These are phyloP conservation scores for Lasiodiplodia citricola DNA, from an alignment of 2,329 filamentous ascomycete genomes.

Conservation along the genomic window DNA sequence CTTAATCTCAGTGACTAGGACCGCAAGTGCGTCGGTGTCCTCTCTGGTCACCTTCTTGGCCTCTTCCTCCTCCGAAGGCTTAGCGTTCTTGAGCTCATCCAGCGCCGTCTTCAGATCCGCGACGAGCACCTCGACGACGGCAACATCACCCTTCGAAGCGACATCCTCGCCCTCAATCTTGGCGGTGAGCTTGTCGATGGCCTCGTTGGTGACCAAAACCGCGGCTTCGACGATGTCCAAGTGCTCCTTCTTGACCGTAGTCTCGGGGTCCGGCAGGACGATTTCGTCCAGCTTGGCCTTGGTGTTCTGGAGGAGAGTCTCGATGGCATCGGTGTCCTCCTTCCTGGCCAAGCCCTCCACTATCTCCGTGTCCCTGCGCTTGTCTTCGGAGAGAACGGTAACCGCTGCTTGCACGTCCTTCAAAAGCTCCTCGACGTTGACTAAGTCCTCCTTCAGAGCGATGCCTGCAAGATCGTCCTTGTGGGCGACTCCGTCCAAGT, in stretches of 20 bases:
- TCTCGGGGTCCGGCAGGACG: constrained; percentile 67
- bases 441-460: constrained; percentile 56
- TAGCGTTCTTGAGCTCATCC: constrained; percentile 65
- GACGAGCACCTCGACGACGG: constrained; percentile 75
- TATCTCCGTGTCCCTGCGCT: constrained; percentile 29
- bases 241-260: constrained; percentile 67
- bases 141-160: constrained; percentile 79
- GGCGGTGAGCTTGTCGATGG: constrained; percentile 68
- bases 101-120: constrained; percentile 76
- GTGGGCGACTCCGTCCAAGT: constrained; percentile 53
- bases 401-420: constrained; percentile 66
- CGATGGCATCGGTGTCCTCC: constrained; percentile 88
- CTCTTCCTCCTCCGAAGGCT: constrained; percentile 56
- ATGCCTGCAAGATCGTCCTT: constrained; percentile 42
- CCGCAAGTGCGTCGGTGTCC: constrained; percentile 79
- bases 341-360: constrained; percentile 67
- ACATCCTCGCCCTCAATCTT: constrained; percentile 68
- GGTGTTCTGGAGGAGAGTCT: constrained; percentile 86
- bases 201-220: constrained; percentile 76
- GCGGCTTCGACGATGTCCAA: constrained; percentile 69
- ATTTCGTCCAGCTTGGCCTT: constrained; percentile 88
- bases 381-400: constrained; percentile 48
- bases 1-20: constrained; percentile 86
- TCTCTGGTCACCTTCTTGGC: constrained; percentile 73
- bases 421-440: constrained; percentile 51